Conservation (phyloP, 2,329 filamentous ascomycete species). For the Lojkania enalia region DNA sequence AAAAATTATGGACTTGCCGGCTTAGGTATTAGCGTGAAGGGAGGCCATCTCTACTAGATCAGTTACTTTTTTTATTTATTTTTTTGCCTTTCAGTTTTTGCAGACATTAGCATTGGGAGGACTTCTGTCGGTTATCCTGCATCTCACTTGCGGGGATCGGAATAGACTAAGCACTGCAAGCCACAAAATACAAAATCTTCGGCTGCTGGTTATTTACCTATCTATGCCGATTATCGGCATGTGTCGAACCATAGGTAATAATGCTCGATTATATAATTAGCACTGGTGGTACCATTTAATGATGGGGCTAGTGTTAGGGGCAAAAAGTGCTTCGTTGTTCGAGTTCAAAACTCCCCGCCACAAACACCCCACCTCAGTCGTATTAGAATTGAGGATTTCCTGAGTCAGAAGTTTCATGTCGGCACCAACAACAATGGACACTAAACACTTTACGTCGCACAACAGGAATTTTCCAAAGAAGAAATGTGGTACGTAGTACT, state of each 20-base stretch:
- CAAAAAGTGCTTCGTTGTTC: neutral
- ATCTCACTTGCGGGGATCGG: neutral
- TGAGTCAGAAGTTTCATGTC: constrained; percentile 26
- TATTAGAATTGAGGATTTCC: constrained; percentile 19
- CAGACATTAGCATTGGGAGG: constrained; percentile 11
- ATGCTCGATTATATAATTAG: neutral
- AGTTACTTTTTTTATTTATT: neutral
- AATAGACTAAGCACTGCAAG: neutral
- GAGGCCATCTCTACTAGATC: constrained; percentile 20
- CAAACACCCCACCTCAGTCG: constrained; percentile 27
- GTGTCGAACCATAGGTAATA: neutral
- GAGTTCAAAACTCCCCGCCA: constrained; percentile 8
- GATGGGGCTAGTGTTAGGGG: no score
- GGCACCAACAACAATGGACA: constrained; percentile 45
- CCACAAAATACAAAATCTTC: neutral
- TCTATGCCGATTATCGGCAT: constrained; percentile 5
- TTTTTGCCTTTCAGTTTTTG: neutral
- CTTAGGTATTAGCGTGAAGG: constrained; percentile 26
- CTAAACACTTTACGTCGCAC: constrained; percentile 46
- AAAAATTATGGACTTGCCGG: constrained; percentile 74
- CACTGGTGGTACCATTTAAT: neutral
- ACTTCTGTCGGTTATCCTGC: neutral
- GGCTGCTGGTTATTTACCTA: neutral
- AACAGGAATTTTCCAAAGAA: constrained; percentile 52
- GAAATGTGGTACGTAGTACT: constrained; percentile 55